These are phyloP conservation scores for Candida hispaniensis DNA, from an alignment of 805 yeast genomes.

Conservation along the genomic window DNA sequence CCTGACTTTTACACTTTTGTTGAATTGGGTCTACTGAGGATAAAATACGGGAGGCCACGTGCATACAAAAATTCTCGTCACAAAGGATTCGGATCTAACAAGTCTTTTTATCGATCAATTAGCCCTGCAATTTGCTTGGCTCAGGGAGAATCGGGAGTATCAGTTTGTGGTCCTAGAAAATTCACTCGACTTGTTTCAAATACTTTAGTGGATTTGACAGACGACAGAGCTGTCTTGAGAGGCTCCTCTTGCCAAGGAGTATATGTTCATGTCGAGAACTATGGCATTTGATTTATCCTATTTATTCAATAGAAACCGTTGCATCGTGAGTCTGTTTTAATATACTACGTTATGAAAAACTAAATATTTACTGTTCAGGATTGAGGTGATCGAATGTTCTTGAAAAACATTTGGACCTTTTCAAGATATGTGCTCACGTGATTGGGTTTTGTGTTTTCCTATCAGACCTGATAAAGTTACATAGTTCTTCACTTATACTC, in stretches of 20 bases:
- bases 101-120: slow-evolving; percentile 12
- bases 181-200: slow-evolving; percentile 8
- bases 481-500: too few species aligned
- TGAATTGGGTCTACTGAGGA: slow-evolving; percentile 4
- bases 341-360: too few species aligned
- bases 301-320: too few species aligned
- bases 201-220: slow-evolving; percentile 8
- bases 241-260: slow-evolving; percentile 13
- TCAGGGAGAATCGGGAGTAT: slow-evolving; percentile 14
- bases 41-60: slow-evolving; percentile 11
- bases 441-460: too few species aligned
- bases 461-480: too few species aligned
- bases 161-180: slow-evolving; percentile 15
- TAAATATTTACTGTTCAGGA: too few species aligned
- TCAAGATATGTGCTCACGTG: too few species aligned
- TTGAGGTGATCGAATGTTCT: too few species aligned
- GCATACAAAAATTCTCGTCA: slow-evolving; percentile 8
- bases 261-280: slow-evolving; percentile 13
- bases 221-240: slow-evolving; percentile 12
- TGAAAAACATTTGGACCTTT: too few species aligned
- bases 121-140: slow-evolving; percentile 6
- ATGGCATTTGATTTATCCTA: too few species aligned
- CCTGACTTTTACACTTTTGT: slow-evolving; percentile 12
- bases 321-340: too few species aligned
- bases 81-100: slow-evolving; percentile 5